Evolutionary conservation across 1,139 yeast species (phyloP).

Genomic region (Yamadazyma sp.): DNA sequence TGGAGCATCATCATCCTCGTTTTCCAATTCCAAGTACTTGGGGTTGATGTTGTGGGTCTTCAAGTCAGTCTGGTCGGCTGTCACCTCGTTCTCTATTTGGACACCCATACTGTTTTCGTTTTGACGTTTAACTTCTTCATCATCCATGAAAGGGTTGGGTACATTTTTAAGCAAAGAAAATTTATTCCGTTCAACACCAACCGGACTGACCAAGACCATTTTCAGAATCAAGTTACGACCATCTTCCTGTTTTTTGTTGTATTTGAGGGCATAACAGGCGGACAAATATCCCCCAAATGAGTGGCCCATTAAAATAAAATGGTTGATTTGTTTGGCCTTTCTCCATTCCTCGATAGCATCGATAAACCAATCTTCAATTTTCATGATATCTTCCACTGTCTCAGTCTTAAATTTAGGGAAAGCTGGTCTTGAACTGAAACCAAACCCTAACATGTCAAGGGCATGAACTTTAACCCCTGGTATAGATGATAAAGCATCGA

Average conservation of each 20-base stretch:
- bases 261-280: slow-evolving; percentile 71
- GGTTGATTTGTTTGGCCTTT: slow-evolving; percentile 47
- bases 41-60: slow-evolving; percentile 13
- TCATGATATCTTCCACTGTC: slow-evolving; percentile 33
- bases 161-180: slow-evolving; percentile 28
- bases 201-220: slow-evolving; percentile 45
- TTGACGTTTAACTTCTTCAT: slow-evolving; percentile 27
- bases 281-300: slow-evolving; percentile 92
- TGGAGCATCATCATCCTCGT: slow-evolving; percentile 11
- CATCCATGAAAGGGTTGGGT: slow-evolving; percentile 18
- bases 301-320: slow-evolving; percentile 80
- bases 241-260: slow-evolving; percentile 37
- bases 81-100: slow-evolving; percentile 12
- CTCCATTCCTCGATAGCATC: slow-evolving; percentile 91
- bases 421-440: slow-evolving; percentile 42
- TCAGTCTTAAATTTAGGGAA: slow-evolving; percentile 33
- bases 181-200: slow-evolving; percentile 43
- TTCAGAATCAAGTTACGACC: slow-evolving; percentile 35
- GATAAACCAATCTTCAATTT: slow-evolving; percentile 72
- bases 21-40: slow-evolving; percentile 10
- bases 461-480: slow-evolving; percentile 49
- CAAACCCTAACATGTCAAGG: slow-evolving; percentile 46
- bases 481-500: slow-evolving; percentile 34
- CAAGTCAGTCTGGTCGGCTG: slow-evolving; percentile 4
- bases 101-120: slow-evolving; percentile 28